A percentile compares a stretch with the other conserved stretches of the same genome.
These are phyloP conservation scores for Schrenkiella parvula DNA, from an alignment of 345 rosid genomes.

Conservation along the genomic window DNA sequence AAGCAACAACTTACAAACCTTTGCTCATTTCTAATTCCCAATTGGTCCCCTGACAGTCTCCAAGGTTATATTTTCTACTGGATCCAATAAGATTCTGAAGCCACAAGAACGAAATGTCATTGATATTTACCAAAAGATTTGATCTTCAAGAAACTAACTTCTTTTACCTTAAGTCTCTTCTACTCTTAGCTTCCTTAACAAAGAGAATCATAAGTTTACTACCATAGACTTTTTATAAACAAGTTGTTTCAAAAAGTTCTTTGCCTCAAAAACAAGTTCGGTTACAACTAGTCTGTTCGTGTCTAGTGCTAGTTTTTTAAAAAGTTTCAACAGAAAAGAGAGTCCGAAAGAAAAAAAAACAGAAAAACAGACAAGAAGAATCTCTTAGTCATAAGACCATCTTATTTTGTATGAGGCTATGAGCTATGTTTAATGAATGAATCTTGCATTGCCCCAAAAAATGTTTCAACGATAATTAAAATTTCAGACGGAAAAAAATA, in stretches of 20 bases:
- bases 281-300: no score
- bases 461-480: no score
- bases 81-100: background rate
- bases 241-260: background rate
- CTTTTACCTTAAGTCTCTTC: background rate
- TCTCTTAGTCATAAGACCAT: background rate
- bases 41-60: background rate
- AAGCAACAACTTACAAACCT: background rate
- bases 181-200: background rate
- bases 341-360: no score
- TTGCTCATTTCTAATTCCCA: background rate
- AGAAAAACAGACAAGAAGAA: constrained; percentile 1
- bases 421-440: background rate
- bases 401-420: background rate
- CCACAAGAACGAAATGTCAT: background rate
- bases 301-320: no score
- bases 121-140: background rate
- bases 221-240: background rate
- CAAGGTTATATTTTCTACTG: background rate
- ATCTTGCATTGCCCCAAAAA: background rate
- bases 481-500: no score
- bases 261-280: no score
- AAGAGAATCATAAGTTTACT: background rate
- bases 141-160: background rate
- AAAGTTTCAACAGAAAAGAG: no score